These are phyloP conservation scores for Colletotrichum sp. DNA, from an alignment of 2,329 filamentous ascomycete species.

Conservation along the genomic window DNA sequence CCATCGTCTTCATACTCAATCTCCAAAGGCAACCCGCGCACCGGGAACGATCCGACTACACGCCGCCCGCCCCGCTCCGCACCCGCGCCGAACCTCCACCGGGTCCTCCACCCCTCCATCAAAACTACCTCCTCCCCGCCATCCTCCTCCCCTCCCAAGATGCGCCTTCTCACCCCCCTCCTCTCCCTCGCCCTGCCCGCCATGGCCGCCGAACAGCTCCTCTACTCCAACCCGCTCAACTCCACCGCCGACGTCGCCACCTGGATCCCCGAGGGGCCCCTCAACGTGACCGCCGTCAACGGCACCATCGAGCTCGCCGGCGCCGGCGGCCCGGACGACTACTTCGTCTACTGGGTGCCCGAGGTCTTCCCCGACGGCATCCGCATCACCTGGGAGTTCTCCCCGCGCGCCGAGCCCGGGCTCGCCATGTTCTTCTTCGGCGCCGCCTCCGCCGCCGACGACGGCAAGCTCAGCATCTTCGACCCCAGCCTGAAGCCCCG, in stretches of 20 bases:
- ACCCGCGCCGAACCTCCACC: not conserved
- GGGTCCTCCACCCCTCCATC: not conserved
- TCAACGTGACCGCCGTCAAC: slow-evolving; percentile 28
- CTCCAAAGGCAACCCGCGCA: not conserved
- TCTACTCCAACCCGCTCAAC: slow-evolving; percentile 34
- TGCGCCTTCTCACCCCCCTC: not conserved
- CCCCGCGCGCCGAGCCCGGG: slow-evolving; percentile 31
- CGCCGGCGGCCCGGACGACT: slow-evolving; percentile 26
- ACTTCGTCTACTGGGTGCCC: slow-evolving; percentile 36
- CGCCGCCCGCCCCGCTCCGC: not conserved
- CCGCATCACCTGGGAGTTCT: slow-evolving; percentile 36
- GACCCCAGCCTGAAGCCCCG: slow-evolving; percentile 27
- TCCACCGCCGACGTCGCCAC: slow-evolving; percentile 26
- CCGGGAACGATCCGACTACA: not conserved
- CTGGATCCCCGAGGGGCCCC: slow-evolving; percentile 34
- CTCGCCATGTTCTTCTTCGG: slow-evolving; percentile 39
- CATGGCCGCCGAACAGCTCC: slow-evolving; percentile 26
- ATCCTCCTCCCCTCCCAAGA: not conserved
- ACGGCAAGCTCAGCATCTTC: slow-evolving; percentile 28
- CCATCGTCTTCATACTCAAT: not conserved
- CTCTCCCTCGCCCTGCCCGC: not conserved
- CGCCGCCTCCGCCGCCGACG: slow-evolving; percentile 28
- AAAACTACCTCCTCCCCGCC: not conserved
- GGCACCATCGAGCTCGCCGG: slow-evolving; percentile 31
- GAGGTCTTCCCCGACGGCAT: slow-evolving; percentile 34